Base-by-base conservation (phyloP, 169 alveolate genomes). In the Sarcocystis neurona region DNA sequence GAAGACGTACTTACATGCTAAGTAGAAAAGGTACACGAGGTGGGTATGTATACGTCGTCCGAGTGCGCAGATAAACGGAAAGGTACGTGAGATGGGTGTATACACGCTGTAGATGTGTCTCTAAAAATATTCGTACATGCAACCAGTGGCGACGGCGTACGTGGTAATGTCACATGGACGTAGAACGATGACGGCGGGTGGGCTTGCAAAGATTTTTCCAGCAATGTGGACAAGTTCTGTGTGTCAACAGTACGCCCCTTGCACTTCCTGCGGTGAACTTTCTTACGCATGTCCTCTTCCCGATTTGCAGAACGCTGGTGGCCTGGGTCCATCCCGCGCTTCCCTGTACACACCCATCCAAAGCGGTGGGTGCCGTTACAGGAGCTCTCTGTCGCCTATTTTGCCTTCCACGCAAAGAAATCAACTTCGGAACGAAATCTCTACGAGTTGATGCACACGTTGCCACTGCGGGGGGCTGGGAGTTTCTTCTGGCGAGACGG, bases 321-420 rank as follows among this genome's bases (percentile, higher is more conserved):
- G 75, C 75, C 75, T 10, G 75, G 75, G 44, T 63, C 75, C 8
- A 43, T n/a, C 32, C 75, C 75, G 10, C 75, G 75, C 43, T 63
- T 63, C n/a, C 43, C n/a, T 1, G 44, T 63, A 37, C 75, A 63
- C 41, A 30, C 75, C 44, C 75, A 63, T 15, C 75, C 75, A 18
- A 63, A 63, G 75, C 10, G 75, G 43, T 63, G 75, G 75, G 43
- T 41, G 8, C 12, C 75, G 1, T 41, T 37, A 1, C 75, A n/a
- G 20, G 43, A 63, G 6, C 75, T 63, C 75, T 63, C 75, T 1
- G 27, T 63, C 32, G 75, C 75, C 46, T 63, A 30, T n/a, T 63
- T 63, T n/a, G 75, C 75, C 6, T 63, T 63, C 41, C 75, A 63
- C 75, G 75, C 46, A 1, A 3, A 30, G 75, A 63, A 63, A n/a